Evolutionary conservation across 805 yeast species (phyloP).

Genomic region (Brettanomyces anomalus): DNA sequence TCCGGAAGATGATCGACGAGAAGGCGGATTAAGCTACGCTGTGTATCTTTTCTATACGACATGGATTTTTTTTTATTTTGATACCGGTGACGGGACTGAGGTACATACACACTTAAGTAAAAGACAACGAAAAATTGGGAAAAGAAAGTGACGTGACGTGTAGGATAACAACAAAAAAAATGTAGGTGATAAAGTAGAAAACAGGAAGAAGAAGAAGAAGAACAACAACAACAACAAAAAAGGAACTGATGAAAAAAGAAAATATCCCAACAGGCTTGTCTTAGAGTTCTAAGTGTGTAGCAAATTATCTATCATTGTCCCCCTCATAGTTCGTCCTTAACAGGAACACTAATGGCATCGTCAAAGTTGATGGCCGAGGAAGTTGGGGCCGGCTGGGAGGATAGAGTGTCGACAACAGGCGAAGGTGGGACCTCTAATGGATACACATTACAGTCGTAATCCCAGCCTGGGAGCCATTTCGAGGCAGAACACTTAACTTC

Average conservation of each 20-base stretch:
- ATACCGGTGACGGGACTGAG: no score
- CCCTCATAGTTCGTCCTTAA: neutral
- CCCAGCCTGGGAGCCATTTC: constrained; percentile 66
- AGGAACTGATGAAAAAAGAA: no score
- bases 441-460: constrained; percentile 69
- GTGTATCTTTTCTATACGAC: neutral
- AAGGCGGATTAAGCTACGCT: neutral
- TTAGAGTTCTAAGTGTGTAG: no score
- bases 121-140: no score
- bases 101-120: no score
- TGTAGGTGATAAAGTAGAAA: no score
- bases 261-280: no score
- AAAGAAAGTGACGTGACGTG: no score
- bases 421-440: constrained; percentile 13
- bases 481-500: constrained; percentile 52
- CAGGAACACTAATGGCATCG: constrained; percentile 7
- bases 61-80: neutral
- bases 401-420: constrained; percentile 3
- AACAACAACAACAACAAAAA: no score
- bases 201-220: no score
- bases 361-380: constrained; percentile 9
- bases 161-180: no score
- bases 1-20: constrained; percentile 11
- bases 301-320: no score
- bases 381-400: neutral